Conservation (phyloP, 2,329 filamentous ascomycete genomes). For the Paraphoma chrysanthemicola region DNA sequence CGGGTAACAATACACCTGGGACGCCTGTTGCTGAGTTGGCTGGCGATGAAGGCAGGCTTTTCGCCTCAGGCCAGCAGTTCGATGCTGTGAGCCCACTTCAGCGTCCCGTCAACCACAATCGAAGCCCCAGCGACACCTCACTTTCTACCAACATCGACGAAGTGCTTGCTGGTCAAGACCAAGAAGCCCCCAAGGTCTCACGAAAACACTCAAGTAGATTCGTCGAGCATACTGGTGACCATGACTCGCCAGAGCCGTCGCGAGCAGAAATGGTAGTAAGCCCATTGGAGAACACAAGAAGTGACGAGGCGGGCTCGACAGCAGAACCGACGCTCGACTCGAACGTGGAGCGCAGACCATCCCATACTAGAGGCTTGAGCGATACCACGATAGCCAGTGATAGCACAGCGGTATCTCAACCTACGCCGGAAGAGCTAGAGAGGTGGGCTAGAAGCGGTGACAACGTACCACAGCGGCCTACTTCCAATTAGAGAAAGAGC, state of each 20-base stretch:
- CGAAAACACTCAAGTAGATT: slow-evolving; percentile 6
- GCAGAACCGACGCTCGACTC: not conserved
- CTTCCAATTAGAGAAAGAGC: slow-evolving; percentile 15
- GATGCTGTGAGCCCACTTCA: slow-evolving; percentile 20
- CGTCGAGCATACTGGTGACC: slow-evolving; percentile 1
- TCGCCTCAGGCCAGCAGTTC: slow-evolving; percentile 17
- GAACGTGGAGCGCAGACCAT: slow-evolving; percentile 28
- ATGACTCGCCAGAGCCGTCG: not conserved
- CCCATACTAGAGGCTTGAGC: slow-evolving; percentile 40
- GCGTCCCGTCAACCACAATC: slow-evolving; percentile 21
- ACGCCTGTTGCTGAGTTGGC: slow-evolving; percentile 40
- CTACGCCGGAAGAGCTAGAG: slow-evolving; percentile 41
- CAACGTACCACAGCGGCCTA: slow-evolving; percentile 12
- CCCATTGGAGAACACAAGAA: slow-evolving; percentile 1
- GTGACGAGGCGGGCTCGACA: not conserved
- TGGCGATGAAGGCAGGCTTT: slow-evolving; percentile 35
- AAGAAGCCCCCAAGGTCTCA: not conserved
- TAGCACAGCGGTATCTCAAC: slow-evolving; percentile 43
- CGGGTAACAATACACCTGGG: slow-evolving; percentile 32
- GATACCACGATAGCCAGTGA: slow-evolving; percentile 42
- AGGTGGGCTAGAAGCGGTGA: slow-evolving; percentile 27
- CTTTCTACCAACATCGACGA: slow-evolving; percentile 39
- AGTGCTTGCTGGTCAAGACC: slow-evolving; percentile 18
- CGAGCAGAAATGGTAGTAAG: slow-evolving; percentile 5
- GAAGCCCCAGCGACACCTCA: slow-evolving; percentile 35